Evolutionary conservation across 2,329 filamentous ascomycete genomes (phyloP).

Genomic region (Alternaria dauci): DNA sequence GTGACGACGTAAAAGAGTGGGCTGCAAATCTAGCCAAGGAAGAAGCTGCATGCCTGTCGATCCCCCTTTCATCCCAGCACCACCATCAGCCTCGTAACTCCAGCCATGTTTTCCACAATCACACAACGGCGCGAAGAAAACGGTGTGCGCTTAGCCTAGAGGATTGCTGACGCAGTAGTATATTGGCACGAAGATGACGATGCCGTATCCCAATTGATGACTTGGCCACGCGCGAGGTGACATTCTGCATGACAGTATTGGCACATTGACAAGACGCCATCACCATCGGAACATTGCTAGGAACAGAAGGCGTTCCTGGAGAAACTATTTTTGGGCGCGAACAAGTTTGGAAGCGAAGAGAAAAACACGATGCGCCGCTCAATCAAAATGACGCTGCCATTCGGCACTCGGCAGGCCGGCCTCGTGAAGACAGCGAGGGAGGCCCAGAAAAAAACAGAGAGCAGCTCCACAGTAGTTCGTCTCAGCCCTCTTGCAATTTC

Average conservation of each 20-base stretch:
- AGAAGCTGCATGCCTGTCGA: not conserved
- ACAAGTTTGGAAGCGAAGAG: conserved; percentile 1
- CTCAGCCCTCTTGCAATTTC: not conserved
- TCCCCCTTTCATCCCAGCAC: conserved; percentile 1
- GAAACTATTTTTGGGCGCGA: not conserved
- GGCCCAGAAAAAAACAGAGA: not conserved
- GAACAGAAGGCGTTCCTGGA: not conserved
- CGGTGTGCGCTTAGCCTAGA: not conserved
- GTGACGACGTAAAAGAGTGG: not conserved
- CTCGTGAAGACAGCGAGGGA: not conserved
- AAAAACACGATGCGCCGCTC: conserved; percentile 2
- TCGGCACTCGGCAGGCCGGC: not conserved
- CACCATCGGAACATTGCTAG: not conserved
- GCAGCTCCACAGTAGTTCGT: conserved; percentile 2
- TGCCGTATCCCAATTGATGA: not conserved
- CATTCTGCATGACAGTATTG: conserved; percentile 2
- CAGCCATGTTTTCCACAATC: not conserved
- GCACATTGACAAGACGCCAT: not conserved
- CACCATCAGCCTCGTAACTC: not conserved
- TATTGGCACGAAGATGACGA: not conserved
- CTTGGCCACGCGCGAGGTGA: not conserved
- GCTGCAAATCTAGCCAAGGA: not conserved
- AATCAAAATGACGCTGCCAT: not conserved
- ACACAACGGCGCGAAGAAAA: not conserved
- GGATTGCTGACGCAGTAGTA: not conserved